Evolutionary conservation across 106 monocot genomes (phyloP).

Genomic region (Vanilla planifolia): DNA sequence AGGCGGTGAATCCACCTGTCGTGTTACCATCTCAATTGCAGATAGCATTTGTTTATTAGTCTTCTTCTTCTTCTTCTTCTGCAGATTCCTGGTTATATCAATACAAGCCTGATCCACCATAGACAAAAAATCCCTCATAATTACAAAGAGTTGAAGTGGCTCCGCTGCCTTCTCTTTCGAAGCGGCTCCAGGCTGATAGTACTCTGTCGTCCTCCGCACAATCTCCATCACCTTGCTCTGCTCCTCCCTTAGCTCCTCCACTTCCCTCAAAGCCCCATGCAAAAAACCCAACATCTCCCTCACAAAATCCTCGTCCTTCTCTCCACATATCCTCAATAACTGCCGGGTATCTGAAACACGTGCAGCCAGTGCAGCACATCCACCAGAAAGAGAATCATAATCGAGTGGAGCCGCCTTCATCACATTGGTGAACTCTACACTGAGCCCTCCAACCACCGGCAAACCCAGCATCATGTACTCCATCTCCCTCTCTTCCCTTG

Average conservation of each 20-base stretch:
- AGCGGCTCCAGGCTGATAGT: slow-evolving; percentile 46
- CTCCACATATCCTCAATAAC: slow-evolving; percentile 18
- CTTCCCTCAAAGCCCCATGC: slow-evolving; percentile 29
- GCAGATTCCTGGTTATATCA: slow-evolving; percentile 39
- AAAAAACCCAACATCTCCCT: slow-evolving; percentile 48
- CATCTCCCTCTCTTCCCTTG: slow-evolving; percentile 44
- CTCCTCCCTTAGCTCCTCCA: slow-evolving; percentile 21
- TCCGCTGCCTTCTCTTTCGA: slow-evolving; percentile 18
- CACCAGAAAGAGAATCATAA: slow-evolving; percentile 22
- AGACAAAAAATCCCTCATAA: slow-evolving; percentile 46
- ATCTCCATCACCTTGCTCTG: slow-evolving; percentile 39
- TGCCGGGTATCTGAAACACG: slow-evolving; percentile 27
- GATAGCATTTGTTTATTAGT: not conserved
- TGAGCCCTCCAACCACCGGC: slow-evolving; percentile 50
- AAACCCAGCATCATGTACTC: slow-evolving; percentile 62
- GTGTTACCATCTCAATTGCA: not conserved
- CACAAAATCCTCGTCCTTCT: slow-evolving; percentile 31
- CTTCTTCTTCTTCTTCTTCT: slow-evolving; percentile 32
- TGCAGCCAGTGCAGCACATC: slow-evolving; percentile 15
- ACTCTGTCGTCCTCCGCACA: slow-evolving; percentile 55
- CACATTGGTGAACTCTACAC: slow-evolving; percentile 42
- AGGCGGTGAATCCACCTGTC: not conserved
- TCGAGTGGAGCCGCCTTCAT: slow-evolving; percentile 51
- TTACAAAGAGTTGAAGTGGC: slow-evolving; percentile 44
- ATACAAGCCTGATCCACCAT: slow-evolving; percentile 59